These are phyloP conservation scores for Incumbomyces delicatus DNA, from an alignment of 2,329 filamentous ascomycete species.

Conservation along the genomic window DNA sequence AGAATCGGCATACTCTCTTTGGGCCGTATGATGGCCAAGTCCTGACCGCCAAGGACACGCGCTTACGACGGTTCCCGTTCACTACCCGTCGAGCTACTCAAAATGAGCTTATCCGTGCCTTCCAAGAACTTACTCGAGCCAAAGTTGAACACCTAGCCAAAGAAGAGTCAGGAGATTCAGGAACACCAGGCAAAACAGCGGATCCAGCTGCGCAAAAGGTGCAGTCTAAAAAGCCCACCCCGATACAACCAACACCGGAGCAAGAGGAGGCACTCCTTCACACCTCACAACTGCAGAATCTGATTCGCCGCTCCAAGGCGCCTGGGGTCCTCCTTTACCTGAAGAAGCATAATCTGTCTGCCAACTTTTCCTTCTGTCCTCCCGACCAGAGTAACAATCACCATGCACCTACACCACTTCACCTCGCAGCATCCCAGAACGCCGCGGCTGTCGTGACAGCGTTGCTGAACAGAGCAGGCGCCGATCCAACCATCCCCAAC, in stretches of 20 bases:
- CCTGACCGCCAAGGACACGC: conserved; percentile 64
- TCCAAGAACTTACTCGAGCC: conserved; percentile 83
- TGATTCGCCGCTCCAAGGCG: conserved; percentile 81
- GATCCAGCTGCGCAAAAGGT: conserved; percentile 15
- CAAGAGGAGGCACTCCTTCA: conserved; percentile 75
- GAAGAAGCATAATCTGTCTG: conserved; percentile 58
- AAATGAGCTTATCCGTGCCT: conserved; percentile 85
- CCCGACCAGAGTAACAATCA: conserved; percentile 45
- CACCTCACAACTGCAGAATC: conserved; percentile 76
- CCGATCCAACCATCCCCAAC: conserved; percentile 63
- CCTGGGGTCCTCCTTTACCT: conserved; percentile 80
- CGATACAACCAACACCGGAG: conserved; percentile 64
- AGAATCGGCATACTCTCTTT: conserved; percentile 78
- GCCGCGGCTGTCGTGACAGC: conserved; percentile 66
- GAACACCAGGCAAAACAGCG: no score
- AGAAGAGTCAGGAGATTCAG: conserved; percentile 26
- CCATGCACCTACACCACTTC: conserved; percentile 74
- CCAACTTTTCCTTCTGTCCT: conserved; percentile 69
- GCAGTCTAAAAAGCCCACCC: conserved; percentile 27
- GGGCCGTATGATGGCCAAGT: conserved; percentile 86
- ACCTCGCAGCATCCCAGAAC: conserved; percentile 75
- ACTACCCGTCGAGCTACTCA: conserved; percentile 86
- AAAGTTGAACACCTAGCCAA: conserved; percentile 64
- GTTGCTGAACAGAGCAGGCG: conserved; percentile 62
- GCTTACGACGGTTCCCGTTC: conserved; percentile 84